Evolutionary conservation across 2,329 filamentous ascomycete genomes (phyloP).

Genomic region (Bisporella sp.): DNA sequence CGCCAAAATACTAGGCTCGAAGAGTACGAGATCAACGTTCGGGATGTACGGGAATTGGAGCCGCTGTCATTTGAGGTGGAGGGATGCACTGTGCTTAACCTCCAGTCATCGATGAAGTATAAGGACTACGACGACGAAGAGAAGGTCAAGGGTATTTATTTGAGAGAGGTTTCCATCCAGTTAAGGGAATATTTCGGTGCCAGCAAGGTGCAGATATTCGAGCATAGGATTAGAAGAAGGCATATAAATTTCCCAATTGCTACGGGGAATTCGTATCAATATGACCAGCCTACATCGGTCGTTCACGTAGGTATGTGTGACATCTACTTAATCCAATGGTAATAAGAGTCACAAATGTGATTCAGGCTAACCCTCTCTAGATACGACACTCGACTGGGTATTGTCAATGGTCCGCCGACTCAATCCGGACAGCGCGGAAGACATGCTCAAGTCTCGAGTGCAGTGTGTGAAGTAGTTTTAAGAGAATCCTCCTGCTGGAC

Average conservation of each 20-base stretch:
- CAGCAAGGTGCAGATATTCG: conserved; percentile 3
- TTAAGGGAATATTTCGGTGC: conserved; percentile 1
- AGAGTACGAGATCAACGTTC: not conserved
- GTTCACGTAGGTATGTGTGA: conserved; percentile 3
- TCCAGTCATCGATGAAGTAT: conserved; percentile 1
- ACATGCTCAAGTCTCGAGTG: not conserved
- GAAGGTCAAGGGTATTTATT: conserved; percentile 1
- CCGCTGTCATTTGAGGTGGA: not conserved
- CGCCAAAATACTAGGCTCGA: not conserved
- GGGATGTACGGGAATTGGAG: conserved; percentile 2
- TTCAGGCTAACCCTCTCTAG: too few relatives aligned
- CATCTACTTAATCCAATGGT: too few relatives aligned
- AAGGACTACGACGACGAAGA: conserved; percentile 1
- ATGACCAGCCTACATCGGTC: conserved; percentile 1
- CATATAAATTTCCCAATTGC: conserved; percentile 5
- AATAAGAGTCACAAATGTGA: too few relatives aligned
- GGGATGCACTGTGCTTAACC: not conserved
- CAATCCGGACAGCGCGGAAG: not conserved
- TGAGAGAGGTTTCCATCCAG: not conserved
- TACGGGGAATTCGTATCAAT: conserved; percentile 4
- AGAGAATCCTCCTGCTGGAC: not conserved
- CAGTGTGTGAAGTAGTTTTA: conserved; percentile 4
- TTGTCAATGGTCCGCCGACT: not conserved
- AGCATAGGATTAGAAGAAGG: conserved; percentile 2
- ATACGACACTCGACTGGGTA: not conserved